Evolutionary conservation across 2,329 filamentous ascomycete species (phyloP), one percentile per base, ranked within the genome.

Genomic region (Tolypocladium paradoxum): DNA sequence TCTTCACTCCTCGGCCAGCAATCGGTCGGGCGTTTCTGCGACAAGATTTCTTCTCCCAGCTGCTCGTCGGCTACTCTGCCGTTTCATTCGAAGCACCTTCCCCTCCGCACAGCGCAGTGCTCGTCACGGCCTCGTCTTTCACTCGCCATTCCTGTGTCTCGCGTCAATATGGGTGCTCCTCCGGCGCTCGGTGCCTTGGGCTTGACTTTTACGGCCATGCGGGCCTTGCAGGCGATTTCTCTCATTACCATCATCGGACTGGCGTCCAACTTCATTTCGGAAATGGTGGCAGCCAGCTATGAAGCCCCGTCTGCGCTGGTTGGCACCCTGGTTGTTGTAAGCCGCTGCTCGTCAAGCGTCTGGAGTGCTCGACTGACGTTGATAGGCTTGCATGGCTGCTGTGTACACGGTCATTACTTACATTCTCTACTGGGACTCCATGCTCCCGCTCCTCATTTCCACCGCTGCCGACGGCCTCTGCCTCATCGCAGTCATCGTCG

Each of bases 221-320:
- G 91, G 48, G 76, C 78, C 54, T 76, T 91, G 60, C 84, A 95
- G 66, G 77, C 82, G 55, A 71, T 87, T 57, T 82, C 81, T 29
- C 84, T 96, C 64, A 76, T 93, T 54, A 76, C 84, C 54, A 83
- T 93, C 59, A 85, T 95, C 58, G 89, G 90, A 47, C 81, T 96
- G 67, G 83, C 83, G 0, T 82, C 86, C 63, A 90, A 91, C 69
- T 95, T 96, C 70, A 84, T 95, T 62, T 77, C 83, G 27, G 78
- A 88, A 61, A 90, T 95, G 66, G 81, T 89, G 46, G 73, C 76
- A 45, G 79, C 76, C 24, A 78, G 84, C 57, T 79, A 84, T 53
- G 76, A 79, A 33, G 82, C 87, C 0, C 88, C 90, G 0, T 74
- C 81, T 50, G 82, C 90, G 48, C 76, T 96, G 24, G 80, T 95